phyloP scores from a whole-genome alignment of 2,329 filamentous ascomycete species.

The Cercospora beticola region DNA sequence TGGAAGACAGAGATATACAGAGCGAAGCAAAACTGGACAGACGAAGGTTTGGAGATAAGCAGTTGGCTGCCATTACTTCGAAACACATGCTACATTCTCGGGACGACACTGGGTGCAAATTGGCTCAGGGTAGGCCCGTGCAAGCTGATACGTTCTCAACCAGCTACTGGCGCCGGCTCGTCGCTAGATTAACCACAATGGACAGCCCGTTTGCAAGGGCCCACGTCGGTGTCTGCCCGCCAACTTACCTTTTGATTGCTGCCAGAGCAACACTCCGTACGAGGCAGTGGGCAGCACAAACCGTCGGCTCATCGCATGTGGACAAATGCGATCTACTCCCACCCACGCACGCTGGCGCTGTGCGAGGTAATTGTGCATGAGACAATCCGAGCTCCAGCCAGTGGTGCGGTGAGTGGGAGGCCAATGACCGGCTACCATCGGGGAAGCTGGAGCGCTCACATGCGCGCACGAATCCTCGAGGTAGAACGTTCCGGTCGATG shows the following conservation, averaged over 20 bases:
- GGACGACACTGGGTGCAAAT: conserved; percentile 4
- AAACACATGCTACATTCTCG: conserved; percentile 7
- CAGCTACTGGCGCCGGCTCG: conserved; percentile 12
- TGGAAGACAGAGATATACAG: not conserved
- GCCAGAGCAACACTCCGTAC: not conserved
- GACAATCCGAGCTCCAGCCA: conserved; percentile 8
- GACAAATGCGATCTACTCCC: not conserved
- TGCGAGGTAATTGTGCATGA: conserved; percentile 6
- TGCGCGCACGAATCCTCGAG: conserved; percentile 6
- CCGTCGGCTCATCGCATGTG: conserved; percentile 7
- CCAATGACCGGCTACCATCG: conserved; percentile 14
- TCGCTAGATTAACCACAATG: conserved; percentile 10
- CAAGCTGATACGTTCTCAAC: conserved; percentile 4
- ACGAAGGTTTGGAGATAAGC: not conserved
- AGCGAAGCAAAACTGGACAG: not conserved
- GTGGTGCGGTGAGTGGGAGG: conserved; percentile 8
- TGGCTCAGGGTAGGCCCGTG: not conserved
- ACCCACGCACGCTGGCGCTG: conserved; percentile 2
- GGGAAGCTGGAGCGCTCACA: conserved; percentile 10
- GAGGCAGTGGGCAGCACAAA: not conserved
- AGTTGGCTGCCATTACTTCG: not conserved
- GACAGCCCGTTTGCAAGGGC: not conserved
- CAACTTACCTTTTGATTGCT: not conserved
- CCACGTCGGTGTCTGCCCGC: not conserved
- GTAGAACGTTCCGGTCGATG: not conserved